Base-by-base conservation (phyloP, 140 eudicot genomes). In the Erigeron philadelphicus region DNA sequence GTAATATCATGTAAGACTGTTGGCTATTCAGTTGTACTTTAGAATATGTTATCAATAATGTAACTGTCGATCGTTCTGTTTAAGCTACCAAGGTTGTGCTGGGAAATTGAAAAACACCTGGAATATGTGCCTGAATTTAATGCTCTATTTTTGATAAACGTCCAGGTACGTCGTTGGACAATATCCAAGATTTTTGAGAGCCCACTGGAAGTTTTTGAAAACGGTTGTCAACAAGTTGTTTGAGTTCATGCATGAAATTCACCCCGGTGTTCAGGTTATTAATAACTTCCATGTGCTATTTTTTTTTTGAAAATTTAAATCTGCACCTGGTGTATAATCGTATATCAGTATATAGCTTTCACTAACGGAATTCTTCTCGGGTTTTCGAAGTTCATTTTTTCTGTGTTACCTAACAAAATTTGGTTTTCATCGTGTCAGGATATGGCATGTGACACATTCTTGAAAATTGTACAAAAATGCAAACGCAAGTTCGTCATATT, bases 161-260 rank as follows among this genome's bases (percentile, higher is more conserved):
- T 40, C 58, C 79, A 93, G 98, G 98, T 93, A 93, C 80, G 99
- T 94, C 68, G 99, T 94, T 77, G 99, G 99, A 48, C 99, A 94
- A 66, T 94, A 94, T 66, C 99, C 99, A 48, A 83, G 99, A 64
- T 94, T 94, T 82, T 72, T 94, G 66, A 81, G 99, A 72, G 97
- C 97, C 41, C 99, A 94, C 45, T 94, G 99, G 99, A 94, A 94
- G 84, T 94, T 94, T 71, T 80, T 94, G 79, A 94, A 94, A 79
- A 94, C 99, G 16, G 99, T 94, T 76, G 89, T 94, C 16, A 89
- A 94, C 81, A 94, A 94, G 84, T 69, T 94, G 80, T 94, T 94
- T 79, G 99, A 94, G 80, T 94, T 94, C 85, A 94, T 94, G 99
- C 99, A 94, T 47, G 99, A 94, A 79, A 83, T 89, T 8, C 99